These are phyloP conservation scores for Lantana camara DNA, from an alignment of 257 asterid genomes.

Conservation along the genomic window DNA sequence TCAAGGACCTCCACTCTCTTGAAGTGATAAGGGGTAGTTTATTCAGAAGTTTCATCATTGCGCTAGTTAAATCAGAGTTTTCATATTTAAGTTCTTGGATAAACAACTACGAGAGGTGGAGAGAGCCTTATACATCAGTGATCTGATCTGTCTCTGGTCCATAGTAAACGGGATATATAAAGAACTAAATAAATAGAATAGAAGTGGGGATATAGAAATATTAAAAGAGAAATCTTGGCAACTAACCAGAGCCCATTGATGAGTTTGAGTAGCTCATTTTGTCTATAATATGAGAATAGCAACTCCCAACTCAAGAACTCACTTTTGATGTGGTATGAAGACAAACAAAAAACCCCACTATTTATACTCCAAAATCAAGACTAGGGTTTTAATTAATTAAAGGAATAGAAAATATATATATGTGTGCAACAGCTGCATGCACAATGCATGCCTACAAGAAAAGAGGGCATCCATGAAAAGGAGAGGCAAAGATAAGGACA, in stretches of 20 bases:
- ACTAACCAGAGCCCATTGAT: neutral
- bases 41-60: too few relatives aligned
- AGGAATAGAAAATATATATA: neutral
- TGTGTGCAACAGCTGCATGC: constrained; percentile 1
- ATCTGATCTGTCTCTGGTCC: too few relatives aligned
- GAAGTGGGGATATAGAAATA: neutral
- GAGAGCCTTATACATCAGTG: too few relatives aligned
- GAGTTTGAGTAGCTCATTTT: neutral
- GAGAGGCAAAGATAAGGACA: constrained; percentile 27
- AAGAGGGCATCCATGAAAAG: neutral
- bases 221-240: neutral
- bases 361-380: neutral
- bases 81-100: too few relatives aligned
- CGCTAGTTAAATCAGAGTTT: too few relatives aligned
- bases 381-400: neutral
- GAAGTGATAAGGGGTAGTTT: too few relatives aligned
- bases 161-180: too few relatives aligned
- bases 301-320: neutral
- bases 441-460: neutral
- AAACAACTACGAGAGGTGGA: too few relatives aligned
- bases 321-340: neutral
- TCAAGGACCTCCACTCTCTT: neutral
- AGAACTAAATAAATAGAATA: too few relatives aligned
- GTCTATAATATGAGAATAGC: neutral
- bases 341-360: neutral